phyloP scores from a whole-genome alignment of 2,329 filamentous ascomycete genomes.

The Magnaporthiopsis rhizophila region DNA sequence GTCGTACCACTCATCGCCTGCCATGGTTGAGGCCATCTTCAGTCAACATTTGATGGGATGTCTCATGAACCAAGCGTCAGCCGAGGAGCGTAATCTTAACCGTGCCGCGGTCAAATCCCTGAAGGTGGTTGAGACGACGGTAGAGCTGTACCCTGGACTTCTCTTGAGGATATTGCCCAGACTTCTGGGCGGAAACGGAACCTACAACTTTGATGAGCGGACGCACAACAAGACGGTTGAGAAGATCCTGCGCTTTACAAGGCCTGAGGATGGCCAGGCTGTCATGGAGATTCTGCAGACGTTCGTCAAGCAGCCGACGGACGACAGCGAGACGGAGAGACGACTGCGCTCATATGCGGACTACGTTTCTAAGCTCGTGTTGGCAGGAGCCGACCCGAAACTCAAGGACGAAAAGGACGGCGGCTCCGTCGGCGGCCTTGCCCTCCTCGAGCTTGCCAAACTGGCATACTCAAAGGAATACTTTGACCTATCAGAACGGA shows the following conservation, averaged over 20 bases:
- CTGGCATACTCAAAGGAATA: conserved; percentile 45
- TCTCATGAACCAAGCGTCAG: conserved; percentile 73
- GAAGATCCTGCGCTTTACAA: conserved; percentile 56
- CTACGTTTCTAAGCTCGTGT: conserved; percentile 37
- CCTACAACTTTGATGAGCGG: conserved; percentile 74
- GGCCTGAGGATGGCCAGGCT: conserved; percentile 44
- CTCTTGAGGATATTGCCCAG: conserved; percentile 54
- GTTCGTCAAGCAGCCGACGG: conserved; percentile 23
- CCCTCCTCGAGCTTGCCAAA: conserved; percentile 44
- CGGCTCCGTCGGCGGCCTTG: conserved; percentile 30
- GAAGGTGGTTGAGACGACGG: conserved; percentile 60
- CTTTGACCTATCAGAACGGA: conserved; percentile 3
- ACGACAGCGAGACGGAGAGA: conserved; percentile 29
- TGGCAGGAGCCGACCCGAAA: conserved; percentile 19
- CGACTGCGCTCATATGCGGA: conserved; percentile 42
- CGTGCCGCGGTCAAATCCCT: conserved; percentile 68
- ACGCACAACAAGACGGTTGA: conserved; percentile 84
- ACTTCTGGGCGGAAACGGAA: conserved; percentile 62
- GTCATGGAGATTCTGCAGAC: conserved; percentile 39
- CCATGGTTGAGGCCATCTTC: conserved; percentile 48
- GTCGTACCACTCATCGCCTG: conserved; percentile 22
- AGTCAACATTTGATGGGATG: conserved; percentile 76
- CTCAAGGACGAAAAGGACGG: conserved; percentile 21
- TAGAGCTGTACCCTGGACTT: conserved; percentile 51
- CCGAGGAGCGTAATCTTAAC: conserved; percentile 71